phyloP scores from a whole-genome alignment of 2,329 filamentous ascomycete genomes.

The Magnaporthiopsis incrustans region DNA sequence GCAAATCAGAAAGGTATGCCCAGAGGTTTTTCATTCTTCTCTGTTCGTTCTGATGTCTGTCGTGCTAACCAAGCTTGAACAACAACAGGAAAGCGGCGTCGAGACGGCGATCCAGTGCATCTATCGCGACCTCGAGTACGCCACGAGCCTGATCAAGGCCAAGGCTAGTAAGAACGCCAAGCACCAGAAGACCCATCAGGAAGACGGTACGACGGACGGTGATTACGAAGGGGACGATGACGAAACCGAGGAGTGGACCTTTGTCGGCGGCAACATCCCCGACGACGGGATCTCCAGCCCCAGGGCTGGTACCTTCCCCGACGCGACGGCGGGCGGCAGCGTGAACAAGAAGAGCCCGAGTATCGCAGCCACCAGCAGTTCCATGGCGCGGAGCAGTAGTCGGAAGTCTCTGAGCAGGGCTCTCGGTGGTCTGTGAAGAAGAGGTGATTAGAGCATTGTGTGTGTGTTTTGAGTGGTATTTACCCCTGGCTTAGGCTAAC shows the following conservation, averaged over 20 bases:
- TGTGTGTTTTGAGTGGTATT: not conserved
- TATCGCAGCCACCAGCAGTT: not conserved
- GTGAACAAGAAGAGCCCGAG: not conserved
- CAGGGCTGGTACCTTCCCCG: slow-evolving; percentile 1
- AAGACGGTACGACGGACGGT: not conserved
- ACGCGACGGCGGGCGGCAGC: not conserved
- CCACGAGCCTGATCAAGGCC: slow-evolving; percentile 70
- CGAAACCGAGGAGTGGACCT: slow-evolving; percentile 8
- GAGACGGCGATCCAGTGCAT: slow-evolving; percentile 82
- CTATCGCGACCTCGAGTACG: slow-evolving; percentile 92
- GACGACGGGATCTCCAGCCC: not conserved
- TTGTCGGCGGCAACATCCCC: slow-evolving; percentile 5
- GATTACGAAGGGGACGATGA: slow-evolving; percentile 3
- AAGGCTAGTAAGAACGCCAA: slow-evolving; percentile 44
- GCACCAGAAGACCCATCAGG: not conserved
- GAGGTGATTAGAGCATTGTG: too few species aligned
- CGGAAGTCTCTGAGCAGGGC: not conserved
- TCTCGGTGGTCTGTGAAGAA: not conserved
- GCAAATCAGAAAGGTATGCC: slow-evolving; percentile 72
- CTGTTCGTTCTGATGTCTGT: not conserved
- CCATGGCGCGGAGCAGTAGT: not conserved
- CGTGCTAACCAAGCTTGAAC: slow-evolving; percentile 19
- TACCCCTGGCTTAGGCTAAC: not conserved
- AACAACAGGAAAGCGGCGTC: slow-evolving; percentile 74
- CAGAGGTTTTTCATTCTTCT: not conserved